Evolutionary conservation across 805 yeast species (phyloP), one percentile per base, ranked within the genome.

Genomic region (Kodamaea hsintzibuensis): DNA sequence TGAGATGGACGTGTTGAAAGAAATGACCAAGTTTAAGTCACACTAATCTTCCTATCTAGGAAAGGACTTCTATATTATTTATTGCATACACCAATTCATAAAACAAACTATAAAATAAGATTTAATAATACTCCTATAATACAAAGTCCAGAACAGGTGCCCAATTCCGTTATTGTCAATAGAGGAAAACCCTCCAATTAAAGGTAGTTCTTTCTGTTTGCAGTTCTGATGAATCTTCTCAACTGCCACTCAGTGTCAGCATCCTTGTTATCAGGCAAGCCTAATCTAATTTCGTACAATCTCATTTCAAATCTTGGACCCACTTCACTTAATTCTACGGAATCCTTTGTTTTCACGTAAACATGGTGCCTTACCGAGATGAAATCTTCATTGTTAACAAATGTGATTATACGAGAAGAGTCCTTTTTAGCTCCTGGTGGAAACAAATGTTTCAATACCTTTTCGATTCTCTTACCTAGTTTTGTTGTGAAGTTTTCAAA

Each of bases 281-380:
- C 98, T 60, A 95, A 78, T 64, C 86, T 82, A 59, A 95, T 74
- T 70, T 93, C 98, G 68, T 84, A 95, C 60, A 95, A 74, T 67
- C 91, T 83, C 98, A 95, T 92, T 72, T 95, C 99, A 63, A 95
- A 95, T 58, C 99, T 79, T n/a, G 99, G 99, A 0, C 99, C 99
- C 38, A 95, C 88, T 69, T 95, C 99, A 55, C 97, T 92, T 53
- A 95, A 72, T 68, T 95, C 98, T 1, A 91, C 97, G 37, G 84
- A 81, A 57, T 91, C 97, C 61, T 87, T 86, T 0, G 97, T 91
- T 66, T 84, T 86, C 4, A 91, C 97, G 68, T 89, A 95, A 1
- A 95, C 88, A 67, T 95, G 99, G 66, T 95, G 99, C 70, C 99
- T 82, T 4, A 95, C 98, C 57, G 91, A 84, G 56, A 95, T 93